A percentile compares a stretch with the other conserved stretches of the same genome.
phyloP scores from a whole-genome alignment of 2,329 filamentous ascomycete genomes.

The Gaeumannomyces sp. region DNA sequence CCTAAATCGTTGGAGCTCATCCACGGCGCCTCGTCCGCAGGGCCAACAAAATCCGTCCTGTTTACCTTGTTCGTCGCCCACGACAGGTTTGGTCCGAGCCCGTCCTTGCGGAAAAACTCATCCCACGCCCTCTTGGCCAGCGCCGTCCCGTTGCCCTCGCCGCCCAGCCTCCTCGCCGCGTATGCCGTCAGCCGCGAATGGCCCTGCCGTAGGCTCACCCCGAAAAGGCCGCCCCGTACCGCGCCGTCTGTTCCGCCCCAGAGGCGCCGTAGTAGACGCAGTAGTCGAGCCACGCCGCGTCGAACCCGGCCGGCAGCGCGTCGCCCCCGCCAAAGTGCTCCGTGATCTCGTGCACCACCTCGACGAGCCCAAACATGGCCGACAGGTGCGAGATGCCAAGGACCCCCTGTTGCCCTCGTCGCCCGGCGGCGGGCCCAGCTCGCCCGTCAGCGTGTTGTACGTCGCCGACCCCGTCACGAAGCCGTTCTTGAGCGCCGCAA shows the following conservation, averaged over 20 bases:
- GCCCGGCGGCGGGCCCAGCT: slow-evolving; percentile 43
- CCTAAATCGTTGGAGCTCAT: slow-evolving; percentile 50
- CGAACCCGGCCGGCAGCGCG: slow-evolving; percentile 39
- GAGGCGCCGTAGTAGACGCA: slow-evolving; percentile 50
- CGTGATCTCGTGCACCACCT: slow-evolving; percentile 50
- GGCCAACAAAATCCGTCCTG: slow-evolving; percentile 37
- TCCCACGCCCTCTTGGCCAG: slow-evolving; percentile 46
- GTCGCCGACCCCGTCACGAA: slow-evolving; percentile 51
- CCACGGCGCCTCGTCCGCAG: slow-evolving; percentile 51
- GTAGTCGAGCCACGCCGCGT: slow-evolving; percentile 52
- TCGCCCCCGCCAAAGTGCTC: slow-evolving; percentile 38
- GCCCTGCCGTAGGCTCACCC: slow-evolving; percentile 45
- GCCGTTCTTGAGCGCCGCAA: slow-evolving; percentile 48
- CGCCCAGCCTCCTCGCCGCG: slow-evolving; percentile 31
- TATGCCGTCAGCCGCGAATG: slow-evolving; percentile 55
- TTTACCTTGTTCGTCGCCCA: slow-evolving; percentile 34
- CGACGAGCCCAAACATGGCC: slow-evolving; percentile 52
- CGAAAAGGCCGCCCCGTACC: slow-evolving; percentile 44
- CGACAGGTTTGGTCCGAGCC: slow-evolving; percentile 29
- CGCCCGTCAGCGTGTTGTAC: slow-evolving; percentile 43
- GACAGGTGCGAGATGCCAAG: slow-evolving; percentile 50
- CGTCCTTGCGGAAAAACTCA: slow-evolving; percentile 45
- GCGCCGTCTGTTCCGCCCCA: slow-evolving; percentile 40
- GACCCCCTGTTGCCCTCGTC: slow-evolving; percentile 46
- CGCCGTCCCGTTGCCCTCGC: slow-evolving; percentile 32